phyloP scores from a whole-genome alignment of 176 grass and related monocot species.

The Carex scoparia region DNA sequence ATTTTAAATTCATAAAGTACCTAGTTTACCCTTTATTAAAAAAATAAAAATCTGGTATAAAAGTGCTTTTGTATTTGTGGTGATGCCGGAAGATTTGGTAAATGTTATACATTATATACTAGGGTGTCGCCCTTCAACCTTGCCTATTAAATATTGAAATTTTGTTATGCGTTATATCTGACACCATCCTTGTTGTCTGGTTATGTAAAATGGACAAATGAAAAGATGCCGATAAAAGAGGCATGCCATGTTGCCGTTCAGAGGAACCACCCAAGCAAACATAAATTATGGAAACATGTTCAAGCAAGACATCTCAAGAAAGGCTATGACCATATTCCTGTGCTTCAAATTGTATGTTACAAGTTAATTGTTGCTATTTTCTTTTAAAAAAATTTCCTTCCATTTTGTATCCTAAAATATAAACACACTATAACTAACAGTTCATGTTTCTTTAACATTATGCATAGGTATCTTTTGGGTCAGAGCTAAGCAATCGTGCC shows the following conservation, averaged over 20 bases:
- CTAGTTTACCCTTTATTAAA: too few relatives aligned
- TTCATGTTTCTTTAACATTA: conserved; percentile 7
- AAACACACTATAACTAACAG: background rate
- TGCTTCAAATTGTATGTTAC: conserved; percentile 83
- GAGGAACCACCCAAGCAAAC: conserved; percentile 65
- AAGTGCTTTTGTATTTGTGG: too few relatives aligned
- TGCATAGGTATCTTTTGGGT: conserved; percentile 88
- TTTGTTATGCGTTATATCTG: background rate
- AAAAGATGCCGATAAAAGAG: conserved; percentile 93
- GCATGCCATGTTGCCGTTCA: conserved; percentile 96
- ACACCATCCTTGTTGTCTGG: background rate
- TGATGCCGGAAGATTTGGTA: too few relatives aligned
- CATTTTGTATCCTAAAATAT: background rate
- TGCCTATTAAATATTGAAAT: background rate
- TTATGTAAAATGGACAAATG: conserved; percentile 24
- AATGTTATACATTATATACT: too few relatives aligned
- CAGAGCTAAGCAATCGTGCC: conserved; percentile 80
- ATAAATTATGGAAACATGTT: conserved; percentile 92
- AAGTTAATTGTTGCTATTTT: background rate
- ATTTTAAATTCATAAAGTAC: too few relatives aligned
- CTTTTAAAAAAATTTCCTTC: background rate
- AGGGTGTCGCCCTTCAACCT: too few relatives aligned
- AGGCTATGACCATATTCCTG: conserved; percentile 49
- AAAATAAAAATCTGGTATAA: too few relatives aligned
- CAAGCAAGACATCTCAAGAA: conserved; percentile 78